phyloP scores from a whole-genome alignment of 352 stramenopile genomes.

The Phytophthora idaei region DNA sequence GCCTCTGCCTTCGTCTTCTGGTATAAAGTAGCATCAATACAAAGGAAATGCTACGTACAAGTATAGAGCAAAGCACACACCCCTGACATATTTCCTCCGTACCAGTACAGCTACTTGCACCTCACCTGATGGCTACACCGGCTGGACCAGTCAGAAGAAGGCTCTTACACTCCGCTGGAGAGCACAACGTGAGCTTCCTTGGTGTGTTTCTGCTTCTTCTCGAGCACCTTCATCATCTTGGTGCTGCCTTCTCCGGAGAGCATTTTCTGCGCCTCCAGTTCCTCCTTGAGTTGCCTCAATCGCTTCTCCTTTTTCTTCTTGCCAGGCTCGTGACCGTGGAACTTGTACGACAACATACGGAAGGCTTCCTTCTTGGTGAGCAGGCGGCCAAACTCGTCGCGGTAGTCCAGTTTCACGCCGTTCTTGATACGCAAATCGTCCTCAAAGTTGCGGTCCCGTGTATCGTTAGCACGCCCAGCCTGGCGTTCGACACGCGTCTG shows the following conservation, averaged over 20 bases:
- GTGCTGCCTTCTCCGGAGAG: conserved; percentile 76
- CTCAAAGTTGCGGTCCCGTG: conserved; percentile 92
- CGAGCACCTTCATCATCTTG: conserved; percentile 87
- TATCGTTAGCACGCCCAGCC: conserved; percentile 94
- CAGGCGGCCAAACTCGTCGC: conserved; percentile 96
- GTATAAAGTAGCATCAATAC: too few species aligned
- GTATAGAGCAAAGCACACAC: too few species aligned
- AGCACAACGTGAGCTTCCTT: conserved; percentile 88
- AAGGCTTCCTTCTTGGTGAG: conserved; percentile 98
- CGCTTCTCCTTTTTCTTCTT: conserved; percentile 99
- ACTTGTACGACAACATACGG: conserved; percentile 98
- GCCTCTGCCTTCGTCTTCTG: too few species aligned
- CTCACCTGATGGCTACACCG: neutral
- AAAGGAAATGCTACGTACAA: too few species aligned
- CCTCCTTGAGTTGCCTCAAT: conserved; percentile 86
- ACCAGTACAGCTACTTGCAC: neutral
- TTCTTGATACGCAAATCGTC: conserved; percentile 87
- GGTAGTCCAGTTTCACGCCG: conserved; percentile 95
- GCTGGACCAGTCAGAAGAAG: too few species aligned
- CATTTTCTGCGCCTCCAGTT: conserved; percentile 75
- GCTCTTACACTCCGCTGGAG: conserved; percentile 57
- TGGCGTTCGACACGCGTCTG: conserved; percentile 90
- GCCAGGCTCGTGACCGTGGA: conserved; percentile 96
- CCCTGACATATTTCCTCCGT: neutral
- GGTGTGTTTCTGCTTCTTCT: conserved; percentile 83